phyloP scores from a whole-genome alignment of 768 basidiomycete species.

The Crucibulum laeve region DNA sequence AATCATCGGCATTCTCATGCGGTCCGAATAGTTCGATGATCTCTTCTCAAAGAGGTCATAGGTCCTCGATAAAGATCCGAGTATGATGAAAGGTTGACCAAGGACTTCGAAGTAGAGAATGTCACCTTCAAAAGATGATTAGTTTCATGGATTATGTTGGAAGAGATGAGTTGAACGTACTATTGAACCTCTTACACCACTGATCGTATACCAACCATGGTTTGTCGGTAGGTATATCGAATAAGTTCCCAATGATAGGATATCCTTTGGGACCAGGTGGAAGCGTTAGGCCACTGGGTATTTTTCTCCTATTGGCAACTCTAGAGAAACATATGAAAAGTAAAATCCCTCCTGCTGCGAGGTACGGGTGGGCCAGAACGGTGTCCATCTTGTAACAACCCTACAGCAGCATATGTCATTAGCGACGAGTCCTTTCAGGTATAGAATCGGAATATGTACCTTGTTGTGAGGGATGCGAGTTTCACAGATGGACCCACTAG shows the following conservation, averaged over 20 bases:
- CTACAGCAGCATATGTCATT: too few species aligned
- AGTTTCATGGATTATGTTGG: too few species aligned
- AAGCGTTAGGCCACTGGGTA: conserved; percentile 8
- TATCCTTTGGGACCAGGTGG: conserved; percentile 16
- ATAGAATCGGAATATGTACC: too few species aligned
- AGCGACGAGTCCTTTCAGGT: too few species aligned
- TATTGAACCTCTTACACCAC: conserved; percentile 14
- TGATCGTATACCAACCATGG: conserved; percentile 16
- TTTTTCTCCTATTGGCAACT: not conserved
- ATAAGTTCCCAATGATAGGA: conserved; percentile 15
- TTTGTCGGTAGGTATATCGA: conserved; percentile 12
- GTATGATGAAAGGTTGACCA: conserved; percentile 7
- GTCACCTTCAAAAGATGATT: conserved; percentile 5
- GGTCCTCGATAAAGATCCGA: conserved; percentile 7
- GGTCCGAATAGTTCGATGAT: conserved; percentile 15
- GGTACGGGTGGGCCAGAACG: not conserved
- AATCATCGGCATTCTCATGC: conserved; percentile 17
- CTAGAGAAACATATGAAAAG: not conserved
- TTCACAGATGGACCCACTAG: too few species aligned
- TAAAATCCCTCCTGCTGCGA: not conserved
- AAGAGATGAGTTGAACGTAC: too few species aligned
- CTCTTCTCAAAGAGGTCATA: conserved; percentile 14
- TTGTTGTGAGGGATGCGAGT: too few species aligned
- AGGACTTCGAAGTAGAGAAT: conserved; percentile 9
- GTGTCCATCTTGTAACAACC: too few species aligned